Conservation (phyloP, 75 land plant species). For the Ceratopteris richardii region DNA sequence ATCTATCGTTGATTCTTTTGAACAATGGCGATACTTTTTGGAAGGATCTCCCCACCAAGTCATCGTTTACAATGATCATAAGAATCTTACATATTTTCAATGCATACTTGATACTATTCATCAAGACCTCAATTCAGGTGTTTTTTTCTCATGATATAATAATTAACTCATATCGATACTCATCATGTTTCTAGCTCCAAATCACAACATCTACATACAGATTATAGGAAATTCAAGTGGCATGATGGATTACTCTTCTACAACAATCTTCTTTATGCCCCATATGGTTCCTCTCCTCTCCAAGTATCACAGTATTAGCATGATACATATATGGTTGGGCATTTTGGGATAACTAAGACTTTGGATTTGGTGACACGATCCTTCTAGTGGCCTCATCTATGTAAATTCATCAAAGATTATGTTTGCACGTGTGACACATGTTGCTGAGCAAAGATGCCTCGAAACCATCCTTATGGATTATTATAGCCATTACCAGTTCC, state of each 20-base stretch:
- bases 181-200: not conserved
- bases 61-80: conserved; percentile 5
- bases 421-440: conserved; percentile 1
- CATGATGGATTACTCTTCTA: conserved; percentile 1
- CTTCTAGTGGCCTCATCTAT: not conserved
- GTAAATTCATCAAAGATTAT: not conserved
- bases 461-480: not conserved
- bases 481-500: not conserved
- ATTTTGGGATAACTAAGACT: conserved; percentile 5
- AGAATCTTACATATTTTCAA: conserved; percentile 7
- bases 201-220: not conserved
- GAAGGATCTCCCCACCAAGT: conserved; percentile 6
- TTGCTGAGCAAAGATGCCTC: not conserved
- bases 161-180: not conserved
- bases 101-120: not conserved
- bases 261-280: conserved; percentile 1
- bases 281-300: not conserved
- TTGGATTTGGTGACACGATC: conserved; percentile 3
- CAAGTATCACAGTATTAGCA: not conserved
- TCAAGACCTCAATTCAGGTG: not conserved
- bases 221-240: conserved; percentile 1
- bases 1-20: conserved; percentile 5
- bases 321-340: conserved; percentile 6
- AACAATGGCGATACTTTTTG: conserved; percentile 4
- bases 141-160: not conserved